A percentile compares a stretch with the other conserved stretches of the same genome.
phyloP scores from a whole-genome alignment of 768 basidiomycete genomes.

The Trametes gibbosa region DNA sequence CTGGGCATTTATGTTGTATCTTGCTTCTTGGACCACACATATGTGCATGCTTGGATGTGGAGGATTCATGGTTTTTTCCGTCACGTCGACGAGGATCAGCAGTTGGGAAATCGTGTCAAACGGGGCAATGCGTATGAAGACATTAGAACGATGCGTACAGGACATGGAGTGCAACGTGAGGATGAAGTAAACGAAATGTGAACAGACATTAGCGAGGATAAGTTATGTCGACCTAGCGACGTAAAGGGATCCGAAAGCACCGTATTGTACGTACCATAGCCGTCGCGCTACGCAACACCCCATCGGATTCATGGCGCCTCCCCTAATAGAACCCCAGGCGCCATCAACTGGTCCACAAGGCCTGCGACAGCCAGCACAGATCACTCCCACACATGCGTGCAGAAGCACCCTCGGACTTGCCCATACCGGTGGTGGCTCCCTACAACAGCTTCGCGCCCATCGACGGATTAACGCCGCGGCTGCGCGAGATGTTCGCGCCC shows the following conservation, averaged over 20 bases:
- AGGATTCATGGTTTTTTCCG: neutral
- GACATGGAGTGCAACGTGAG: conserved; percentile 3
- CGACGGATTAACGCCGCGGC: conserved; percentile 37
- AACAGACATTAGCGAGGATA: conserved; percentile 16
- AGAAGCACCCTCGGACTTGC: neutral
- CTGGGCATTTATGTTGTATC: conserved; percentile 1
- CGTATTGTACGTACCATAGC: neutral
- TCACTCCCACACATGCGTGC: neutral
- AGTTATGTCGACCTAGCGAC: conserved; percentile 23
- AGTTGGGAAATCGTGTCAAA: neutral
- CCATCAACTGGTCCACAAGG: neutral
- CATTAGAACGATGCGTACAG: conserved; percentile 15
- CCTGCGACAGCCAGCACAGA: neutral
- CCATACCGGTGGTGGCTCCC: neutral
- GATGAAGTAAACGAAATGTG: neutral
- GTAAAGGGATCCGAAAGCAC: conserved; percentile 9
- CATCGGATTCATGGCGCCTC: neutral
- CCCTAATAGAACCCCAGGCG: neutral
- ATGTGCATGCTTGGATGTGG: neutral
- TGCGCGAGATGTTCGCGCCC: conserved; percentile 54
- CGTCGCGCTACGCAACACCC: neutral
- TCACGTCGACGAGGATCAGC: neutral
- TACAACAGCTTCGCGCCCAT: conserved; percentile 15
- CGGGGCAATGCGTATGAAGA: neutral
- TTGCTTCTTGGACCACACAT: conserved; percentile 1